Base-by-base conservation (phyloP, 495 filamentous ascomycete genomes). In the Penicillium parvum region DNA sequence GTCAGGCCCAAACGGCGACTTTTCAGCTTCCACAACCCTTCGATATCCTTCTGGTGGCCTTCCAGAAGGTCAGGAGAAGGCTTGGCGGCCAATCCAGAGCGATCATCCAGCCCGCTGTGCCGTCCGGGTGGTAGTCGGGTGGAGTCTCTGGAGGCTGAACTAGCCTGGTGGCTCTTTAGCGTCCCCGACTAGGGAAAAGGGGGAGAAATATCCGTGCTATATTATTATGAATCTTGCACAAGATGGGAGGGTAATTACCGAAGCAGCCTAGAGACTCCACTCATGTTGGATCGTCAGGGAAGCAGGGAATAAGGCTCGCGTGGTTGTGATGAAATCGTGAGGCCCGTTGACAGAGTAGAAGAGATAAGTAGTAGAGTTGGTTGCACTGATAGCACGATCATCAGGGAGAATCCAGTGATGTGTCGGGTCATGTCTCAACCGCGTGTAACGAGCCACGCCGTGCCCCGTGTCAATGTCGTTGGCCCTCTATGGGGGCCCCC, bases 41-140 rank as follows among this genome's bases (percentile, higher is more conserved):
- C 57, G 48, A 52, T 57, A 45, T 48, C 53, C 63, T 69, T 69
- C 65, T 66, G 53, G 58, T 40, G 39, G 39, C 48, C 58, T 59
- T 55, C 65, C 55, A 63, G 65, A 69, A 69, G 65, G 47, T 55
- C 53, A 54, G 38, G 53, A 53, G 63, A 63, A 64, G 53, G 52
- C 52, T 64, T 69, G 59, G 65, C 63, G 52, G 37, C 49, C 58
- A 58, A 50, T 55, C 53, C 28, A 28, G 42, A 37, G 50, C 32
- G 40, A 49, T 45, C 35, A 23, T 45, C 19, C 35, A 39, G 29
- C 43, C 40, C 26, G 32, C 41, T 20, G 49, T 47, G 37, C 52
- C 59, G 57, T 51, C 45, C 49, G 45, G 50, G 43, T 58, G 39
- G 53, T 37, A 41, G 57, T 59, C 48, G 49, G 49, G 49, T 53